A percentile compares a stretch with the other conserved stretches of the same genome.
Evolutionary conservation across 306 rosid species (phyloP).

Genomic region (Albizia julibrissin): DNA sequence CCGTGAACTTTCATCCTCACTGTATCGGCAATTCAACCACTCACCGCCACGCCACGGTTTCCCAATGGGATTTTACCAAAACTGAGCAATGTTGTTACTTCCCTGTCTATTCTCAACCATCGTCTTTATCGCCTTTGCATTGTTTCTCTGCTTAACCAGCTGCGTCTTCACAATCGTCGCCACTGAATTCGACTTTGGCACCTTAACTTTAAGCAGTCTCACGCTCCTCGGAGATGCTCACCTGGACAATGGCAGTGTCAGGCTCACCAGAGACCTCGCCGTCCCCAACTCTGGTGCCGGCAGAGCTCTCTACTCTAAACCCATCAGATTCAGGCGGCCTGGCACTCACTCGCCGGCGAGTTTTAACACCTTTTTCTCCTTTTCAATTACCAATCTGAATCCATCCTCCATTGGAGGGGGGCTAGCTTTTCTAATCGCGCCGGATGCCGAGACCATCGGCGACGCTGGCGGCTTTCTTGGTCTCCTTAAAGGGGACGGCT

Average conservation of each 20-base stretch:
- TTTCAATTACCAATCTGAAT: conserved; percentile 73
- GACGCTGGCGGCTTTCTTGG: conserved; percentile 87
- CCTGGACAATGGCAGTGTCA: conserved; percentile 74
- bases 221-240: conserved; percentile 96
- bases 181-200: conserved; percentile 82
- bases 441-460: conserved; percentile 64
- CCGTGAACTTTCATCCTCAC: conserved; percentile 33
- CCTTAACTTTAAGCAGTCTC: conserved; percentile 62
- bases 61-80: conserved; percentile 36
- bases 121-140: conserved; percentile 2
- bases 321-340: conserved; percentile 68
- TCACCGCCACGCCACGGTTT: not conserved
- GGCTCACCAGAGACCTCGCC: conserved; percentile 88
- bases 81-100: conserved; percentile 52
- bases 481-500: conserved; percentile 30
- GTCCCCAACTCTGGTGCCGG: conserved; percentile 91
- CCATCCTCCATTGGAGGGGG: conserved; percentile 97
- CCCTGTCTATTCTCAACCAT: not conserved
- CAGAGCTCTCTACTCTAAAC: conserved; percentile 67
- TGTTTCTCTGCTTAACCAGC: conserved; percentile 5
- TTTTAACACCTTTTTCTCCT: conserved; percentile 85
- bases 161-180: conserved; percentile 15
- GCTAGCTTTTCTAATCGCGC: conserved; percentile 71
- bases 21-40: conserved; percentile 14
- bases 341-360: conserved; percentile 51